These are phyloP conservation scores for Suillus placidus DNA, from an alignment of 768 basidiomycete genomes.

Conservation along the genomic window DNA sequence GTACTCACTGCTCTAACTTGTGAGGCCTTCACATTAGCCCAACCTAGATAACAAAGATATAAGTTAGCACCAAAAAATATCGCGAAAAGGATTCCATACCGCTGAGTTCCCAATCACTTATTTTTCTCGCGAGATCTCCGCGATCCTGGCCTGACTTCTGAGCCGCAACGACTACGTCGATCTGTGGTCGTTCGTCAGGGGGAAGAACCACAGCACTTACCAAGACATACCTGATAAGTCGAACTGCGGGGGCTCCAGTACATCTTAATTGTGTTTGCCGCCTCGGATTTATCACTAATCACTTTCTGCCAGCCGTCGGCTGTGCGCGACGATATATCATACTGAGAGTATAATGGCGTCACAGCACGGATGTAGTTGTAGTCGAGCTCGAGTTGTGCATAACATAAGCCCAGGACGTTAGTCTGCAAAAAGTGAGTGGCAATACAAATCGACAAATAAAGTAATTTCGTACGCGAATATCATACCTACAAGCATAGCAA, in stretches of 20 bases:
- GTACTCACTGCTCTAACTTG: slow-evolving; percentile 41
- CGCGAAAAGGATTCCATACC: slow-evolving; percentile 21
- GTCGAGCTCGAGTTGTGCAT: slow-evolving; percentile 52
- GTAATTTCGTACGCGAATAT: slow-evolving; percentile 38
- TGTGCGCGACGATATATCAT: slow-evolving; percentile 38
- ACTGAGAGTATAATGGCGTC: slow-evolving; percentile 49
- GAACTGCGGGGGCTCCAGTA: slow-evolving; percentile 32
- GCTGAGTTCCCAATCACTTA: slow-evolving; percentile 44
- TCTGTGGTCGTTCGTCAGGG: slow-evolving; percentile 20
- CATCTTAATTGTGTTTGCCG: slow-evolving; percentile 35
- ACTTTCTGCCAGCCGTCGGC: slow-evolving; percentile 32
- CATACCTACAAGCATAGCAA: slow-evolving; percentile 32
- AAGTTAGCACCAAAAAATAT: background rate
- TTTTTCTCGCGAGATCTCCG: slow-evolving; percentile 34
- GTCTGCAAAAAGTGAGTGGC: slow-evolving; percentile 25
- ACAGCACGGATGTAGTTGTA: slow-evolving; percentile 45
- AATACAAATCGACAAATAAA: background rate
- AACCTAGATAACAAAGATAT: slow-evolving; percentile 23
- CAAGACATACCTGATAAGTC: slow-evolving; percentile 22
- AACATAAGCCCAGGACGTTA: slow-evolving; percentile 47
- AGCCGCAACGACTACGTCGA: slow-evolving; percentile 40
- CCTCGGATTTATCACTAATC: slow-evolving; percentile 31
- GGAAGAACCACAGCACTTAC: background rate
- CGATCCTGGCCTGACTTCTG: slow-evolving; percentile 32
- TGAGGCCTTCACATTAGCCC: slow-evolving; percentile 35